Evolutionary conservation across 345 rosid species (phyloP).

Genomic region (Ceriops tagal): DNA sequence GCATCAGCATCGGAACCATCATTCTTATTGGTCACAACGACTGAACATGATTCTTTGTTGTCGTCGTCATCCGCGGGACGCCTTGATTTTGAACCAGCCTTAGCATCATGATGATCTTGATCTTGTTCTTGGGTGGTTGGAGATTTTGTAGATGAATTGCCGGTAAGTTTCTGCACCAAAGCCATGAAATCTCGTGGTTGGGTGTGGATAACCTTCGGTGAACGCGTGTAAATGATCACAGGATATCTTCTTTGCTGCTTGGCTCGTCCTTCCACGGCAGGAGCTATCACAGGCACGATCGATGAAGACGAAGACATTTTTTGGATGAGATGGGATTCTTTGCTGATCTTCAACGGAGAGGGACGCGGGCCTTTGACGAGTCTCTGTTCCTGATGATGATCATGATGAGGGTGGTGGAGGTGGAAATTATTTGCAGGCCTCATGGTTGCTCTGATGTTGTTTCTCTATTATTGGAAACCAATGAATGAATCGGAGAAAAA

Average conservation of each 20-base stretch:
- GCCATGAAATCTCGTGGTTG: constrained; percentile 25
- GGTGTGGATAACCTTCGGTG: constrained; percentile 25
- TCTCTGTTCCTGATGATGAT: not conserved
- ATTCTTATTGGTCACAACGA: not conserved
- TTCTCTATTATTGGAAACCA: not conserved
- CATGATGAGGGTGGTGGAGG: not conserved
- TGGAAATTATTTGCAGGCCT: constrained; percentile 2
- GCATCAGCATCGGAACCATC: not conserved
- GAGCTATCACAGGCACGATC: not conserved
- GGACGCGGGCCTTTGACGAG: constrained; percentile 20
- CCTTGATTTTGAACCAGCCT: not conserved
- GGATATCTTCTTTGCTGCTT: constrained; percentile 4
- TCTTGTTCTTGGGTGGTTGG: not conserved
- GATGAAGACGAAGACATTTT: constrained; percentile 6
- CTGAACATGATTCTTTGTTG: constrained; percentile 16
- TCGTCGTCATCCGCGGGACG: not conserved
- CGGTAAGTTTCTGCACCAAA: constrained; percentile 26
- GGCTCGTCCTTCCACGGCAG: not conserved
- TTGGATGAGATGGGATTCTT: constrained; percentile 17
- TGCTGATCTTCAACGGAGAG: constrained; percentile 16
- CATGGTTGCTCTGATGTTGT: not conserved
- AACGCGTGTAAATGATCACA: constrained; percentile 18
- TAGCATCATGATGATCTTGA: no score
- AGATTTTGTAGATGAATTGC: constrained; percentile 3
- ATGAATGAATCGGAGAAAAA: not conserved